Evolutionary conservation across 2,329 filamentous ascomycete species (phyloP), one percentile per base, ranked within the genome.

Genomic region (Fusarium graminum): DNA sequence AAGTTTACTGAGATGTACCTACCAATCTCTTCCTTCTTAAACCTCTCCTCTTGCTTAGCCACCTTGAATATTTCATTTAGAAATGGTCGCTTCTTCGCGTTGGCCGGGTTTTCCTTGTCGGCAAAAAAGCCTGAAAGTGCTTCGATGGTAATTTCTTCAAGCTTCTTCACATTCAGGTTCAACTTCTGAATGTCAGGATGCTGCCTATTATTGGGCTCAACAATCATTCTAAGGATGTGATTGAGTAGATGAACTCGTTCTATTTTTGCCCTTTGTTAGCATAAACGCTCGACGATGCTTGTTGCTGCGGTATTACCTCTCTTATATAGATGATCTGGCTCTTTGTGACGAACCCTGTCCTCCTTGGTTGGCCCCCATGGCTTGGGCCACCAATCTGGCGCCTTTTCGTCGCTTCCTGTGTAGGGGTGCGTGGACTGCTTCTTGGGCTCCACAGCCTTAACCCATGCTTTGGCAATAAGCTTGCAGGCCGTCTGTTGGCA

Each of bases 391-490:
- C 89, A 91, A 50, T 85, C 84, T 0, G 88, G 87, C 2, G 85
- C 85, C 67, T 86, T 88, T 30, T 84, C 83, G 43, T 89, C 84
- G 30, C 84, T 85, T n/a, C 83, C 82, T 2, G 88, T 90, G 72
- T 93, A 93, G 0, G 91, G 90, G 69, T 91, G 88, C 17, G 86
- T 89, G 0, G 89, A 89, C 75, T 92, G 90, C 76, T 93, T 93
- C 77, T 91, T 92, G 0, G 91, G 91, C 69, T 91, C 90, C 3
- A 93, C 86, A 3, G 87, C 83, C 72, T 92, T 92, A 59, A 93
- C 88, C 86, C 90, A 93, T 12, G 86, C 88, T 74, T 93, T 93
- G 32, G 88, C 88, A 51, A 93, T 88, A 26, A 88, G 79, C 76
- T 93, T 93, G 78, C 89, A 90, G 8, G 88, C 86, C 3, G 87